Base-by-base conservation (phyloP, 805 yeast genomes). In the Barnettozyma sucrosica region DNA sequence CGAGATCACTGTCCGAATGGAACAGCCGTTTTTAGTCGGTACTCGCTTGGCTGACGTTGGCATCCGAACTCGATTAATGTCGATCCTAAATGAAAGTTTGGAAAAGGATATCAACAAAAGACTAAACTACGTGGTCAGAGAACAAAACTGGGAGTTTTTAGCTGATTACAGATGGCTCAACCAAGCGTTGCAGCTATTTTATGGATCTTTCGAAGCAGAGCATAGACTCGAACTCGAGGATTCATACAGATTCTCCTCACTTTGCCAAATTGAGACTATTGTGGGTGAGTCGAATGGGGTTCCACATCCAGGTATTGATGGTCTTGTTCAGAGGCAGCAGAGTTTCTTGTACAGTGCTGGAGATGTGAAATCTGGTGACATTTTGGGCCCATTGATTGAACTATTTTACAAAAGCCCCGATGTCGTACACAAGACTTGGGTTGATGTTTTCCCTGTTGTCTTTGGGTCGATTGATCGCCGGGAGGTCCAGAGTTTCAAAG, bases 91-190 rank as follows among this genome's bases (percentile, higher is more conserved):
- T 62, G 76, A 76, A 39, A 85, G 95, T 54, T 69, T 93, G 51
- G 97, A 90, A 51, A 76, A 72, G 44, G 89, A 86, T 54, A 74
- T 89, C 21, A 77, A 79, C 55, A 89, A 87, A 63, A 74, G 99
- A 49, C 69, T 93, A 32, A 81, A 83, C 53, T 95, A 95, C 56
- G 83, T 92, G 8, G 77, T 95, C n/a, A 72, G 92, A 34, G 98
- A 93, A 58, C 99, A 93, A 63, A 92, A 89, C 59, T 93, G 99
- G 99, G 99, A 93, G 62, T 85, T 79, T 54, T 69, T 93, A 34
- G 90, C 95, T 0, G 99, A 93, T 55, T 86, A 85, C 57, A 86
- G 89, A 37, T 93, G 99, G 99, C 67, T 92, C 51, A 89, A 89
- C 62, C 98, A 92, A 64, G 98, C 96, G 0, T 71, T 88, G 18